Conservation (phyloP, 2,329 filamentous ascomycete genomes). For the Myriosclerotinia duriaeana region DNA sequence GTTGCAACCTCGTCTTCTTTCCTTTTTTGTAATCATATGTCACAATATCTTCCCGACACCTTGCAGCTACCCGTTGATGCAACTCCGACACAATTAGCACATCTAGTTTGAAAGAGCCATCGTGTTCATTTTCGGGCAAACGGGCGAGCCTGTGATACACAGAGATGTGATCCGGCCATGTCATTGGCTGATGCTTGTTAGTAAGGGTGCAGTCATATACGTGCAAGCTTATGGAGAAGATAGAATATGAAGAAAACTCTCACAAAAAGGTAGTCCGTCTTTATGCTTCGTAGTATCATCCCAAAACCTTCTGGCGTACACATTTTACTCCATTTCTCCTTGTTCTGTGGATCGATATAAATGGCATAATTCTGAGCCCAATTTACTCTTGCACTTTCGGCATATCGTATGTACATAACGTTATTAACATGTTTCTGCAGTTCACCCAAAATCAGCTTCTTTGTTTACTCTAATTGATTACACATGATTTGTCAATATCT, state of each 20-base stretch:
- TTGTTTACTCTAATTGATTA: neutral
- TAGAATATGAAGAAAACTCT: conserved; percentile 40
- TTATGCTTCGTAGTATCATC: conserved; percentile 76
- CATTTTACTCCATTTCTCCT: conserved; percentile 65
- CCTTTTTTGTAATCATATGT: conserved; percentile 69
- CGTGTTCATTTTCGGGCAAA: conserved; percentile 20
- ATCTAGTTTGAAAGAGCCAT: conserved; percentile 57
- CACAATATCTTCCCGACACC: conserved; percentile 74
- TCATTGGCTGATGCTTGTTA: conserved; percentile 60
- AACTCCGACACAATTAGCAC: conserved; percentile 72
- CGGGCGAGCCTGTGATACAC: conserved; percentile 74
- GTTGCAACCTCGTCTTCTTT: conserved; percentile 56
- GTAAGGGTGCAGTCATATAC: neutral
- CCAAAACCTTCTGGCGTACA: conserved; percentile 66
- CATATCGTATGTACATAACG: conserved; percentile 77
- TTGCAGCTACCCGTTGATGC: conserved; percentile 69
- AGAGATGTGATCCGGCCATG: conserved; percentile 76
- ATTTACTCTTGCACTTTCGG: conserved; percentile 77
- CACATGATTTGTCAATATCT: neutral
- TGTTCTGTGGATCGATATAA: conserved; percentile 60
- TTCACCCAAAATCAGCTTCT: neutral
- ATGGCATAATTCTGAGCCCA: conserved; percentile 71
- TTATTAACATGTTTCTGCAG: conserved; percentile 78
- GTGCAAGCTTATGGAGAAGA: neutral
- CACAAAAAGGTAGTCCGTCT: conserved; percentile 85